Conservation (phyloP, 163 green algal species). For the Prototheca stagnorum region DNA sequence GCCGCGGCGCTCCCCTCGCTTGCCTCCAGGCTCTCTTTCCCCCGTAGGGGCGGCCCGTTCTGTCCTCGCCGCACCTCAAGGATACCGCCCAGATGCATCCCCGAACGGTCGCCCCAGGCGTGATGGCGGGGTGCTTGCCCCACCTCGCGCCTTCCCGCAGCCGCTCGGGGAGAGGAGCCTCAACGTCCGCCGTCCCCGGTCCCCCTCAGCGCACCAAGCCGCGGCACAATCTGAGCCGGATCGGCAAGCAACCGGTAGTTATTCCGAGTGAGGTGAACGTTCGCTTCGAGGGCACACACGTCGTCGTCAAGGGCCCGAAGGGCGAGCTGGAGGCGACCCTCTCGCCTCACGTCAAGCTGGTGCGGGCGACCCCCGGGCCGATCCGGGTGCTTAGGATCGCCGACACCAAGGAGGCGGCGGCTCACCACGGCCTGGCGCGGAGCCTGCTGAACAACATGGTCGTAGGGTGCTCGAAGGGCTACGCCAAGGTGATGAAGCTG, state of each 20-base stretch:
- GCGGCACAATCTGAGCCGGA: constrained; percentile 54
- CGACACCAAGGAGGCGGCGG: constrained; percentile 39
- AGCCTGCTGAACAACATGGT: constrained; percentile 87
- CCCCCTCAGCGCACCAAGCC: no score
- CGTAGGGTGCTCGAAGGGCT: constrained; percentile 66
- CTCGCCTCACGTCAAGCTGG: constrained; percentile 35
- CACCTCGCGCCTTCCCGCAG: no score
- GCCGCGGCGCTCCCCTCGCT: no score
- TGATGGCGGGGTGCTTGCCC: no score
- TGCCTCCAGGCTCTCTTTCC: no score
- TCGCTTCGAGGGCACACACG: constrained; percentile 45
- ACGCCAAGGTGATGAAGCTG: constrained; percentile 70
- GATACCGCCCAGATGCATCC: no score
- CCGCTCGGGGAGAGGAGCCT: no score
- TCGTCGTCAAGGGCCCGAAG: constrained; percentile 81
- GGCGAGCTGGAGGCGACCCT: constrained; percentile 56
- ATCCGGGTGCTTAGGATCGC: constrained; percentile 35
- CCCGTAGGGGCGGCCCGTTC: no score
- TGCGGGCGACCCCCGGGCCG: constrained; percentile 28
- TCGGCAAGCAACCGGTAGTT: constrained; percentile 59
- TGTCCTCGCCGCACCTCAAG: no score
- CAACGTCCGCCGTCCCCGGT: no score
- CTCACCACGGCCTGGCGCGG: constrained; percentile 60
- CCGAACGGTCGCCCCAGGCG: no score
- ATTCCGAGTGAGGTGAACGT: constrained; percentile 70